phyloP scores from a whole-genome alignment of 129 eudicot species.

The Flaveria trinervia region DNA sequence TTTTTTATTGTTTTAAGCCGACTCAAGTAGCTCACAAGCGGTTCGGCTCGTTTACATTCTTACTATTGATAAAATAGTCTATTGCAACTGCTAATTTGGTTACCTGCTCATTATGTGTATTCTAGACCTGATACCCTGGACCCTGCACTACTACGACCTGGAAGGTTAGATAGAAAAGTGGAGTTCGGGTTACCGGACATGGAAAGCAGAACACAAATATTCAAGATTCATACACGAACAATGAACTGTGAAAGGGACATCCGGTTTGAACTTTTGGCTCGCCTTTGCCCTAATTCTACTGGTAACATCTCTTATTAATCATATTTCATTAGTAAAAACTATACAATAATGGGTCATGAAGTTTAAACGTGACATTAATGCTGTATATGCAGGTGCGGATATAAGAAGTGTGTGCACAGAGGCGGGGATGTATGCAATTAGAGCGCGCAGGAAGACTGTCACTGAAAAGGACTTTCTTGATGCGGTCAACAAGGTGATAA shows the following conservation, averaged over 20 bases:
- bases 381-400: conserved; percentile 70
- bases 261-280: conserved; percentile 93
- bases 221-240: conserved; percentile 95
- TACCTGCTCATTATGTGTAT: conserved; percentile 13
- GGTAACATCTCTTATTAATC: conserved; percentile 40
- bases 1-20: too few species aligned
- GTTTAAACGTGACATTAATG: background rate
- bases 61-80: background rate
- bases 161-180: conserved; percentile 88
- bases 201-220: conserved; percentile 90
- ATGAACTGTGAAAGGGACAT: conserved; percentile 98
- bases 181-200: conserved; percentile 97
- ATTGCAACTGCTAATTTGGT: conserved; percentile 13
- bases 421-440: conserved; percentile 95
- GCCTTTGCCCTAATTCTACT: conserved; percentile 98
- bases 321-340: background rate
- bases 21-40: too few species aligned
- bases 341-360: background rate
- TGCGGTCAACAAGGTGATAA: conserved; percentile 95
- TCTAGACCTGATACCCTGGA: conserved; percentile 93
- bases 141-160: conserved; percentile 93
- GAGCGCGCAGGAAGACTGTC: conserved; percentile 90
- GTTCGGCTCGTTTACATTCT: too few species aligned
- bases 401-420: conserved; percentile 95
- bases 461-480: conserved; percentile 93